A percentile compares a stretch with the other conserved stretches of the same genome.
These are phyloP conservation scores for Artemisia annua DNA, from an alignment of 129 eudicot species.

Conservation along the genomic window DNA sequence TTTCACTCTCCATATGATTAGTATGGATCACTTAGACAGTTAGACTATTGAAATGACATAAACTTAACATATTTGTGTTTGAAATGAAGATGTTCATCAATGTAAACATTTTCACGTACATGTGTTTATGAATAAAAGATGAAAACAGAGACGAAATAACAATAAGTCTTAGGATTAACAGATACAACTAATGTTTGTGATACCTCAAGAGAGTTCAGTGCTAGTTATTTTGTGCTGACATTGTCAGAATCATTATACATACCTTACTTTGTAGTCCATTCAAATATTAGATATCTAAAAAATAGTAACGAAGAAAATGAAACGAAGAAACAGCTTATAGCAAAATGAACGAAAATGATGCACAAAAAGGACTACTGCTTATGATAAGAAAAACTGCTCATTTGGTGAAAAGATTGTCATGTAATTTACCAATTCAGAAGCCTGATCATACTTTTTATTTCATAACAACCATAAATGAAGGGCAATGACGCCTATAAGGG, in stretches of 20 bases:
- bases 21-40: background rate
- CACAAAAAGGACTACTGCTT: too few relatives aligned
- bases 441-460: background rate
- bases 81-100: background rate
- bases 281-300: too few relatives aligned
- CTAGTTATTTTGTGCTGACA: too few relatives aligned
- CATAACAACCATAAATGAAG: background rate
- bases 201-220: too few relatives aligned
- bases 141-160: background rate
- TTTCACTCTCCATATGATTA: too few relatives aligned
- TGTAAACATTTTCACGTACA: background rate
- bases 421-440: background rate
- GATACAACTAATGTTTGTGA: too few relatives aligned
- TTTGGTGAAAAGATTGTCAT: conserved; percentile 3
- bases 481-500: too few relatives aligned
- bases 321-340: too few relatives aligned
- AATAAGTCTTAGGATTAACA: background rate
- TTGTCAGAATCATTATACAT: background rate
- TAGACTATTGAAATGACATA: background rate
- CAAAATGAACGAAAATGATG: too few relatives aligned
- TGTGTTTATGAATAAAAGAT: background rate
- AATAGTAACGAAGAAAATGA: too few relatives aligned
- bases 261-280: background rate
- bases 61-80: background rate
- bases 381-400: background rate